Conservation (phyloP, 352 stramenopile species). For the Pythium sukuiense region DNA sequence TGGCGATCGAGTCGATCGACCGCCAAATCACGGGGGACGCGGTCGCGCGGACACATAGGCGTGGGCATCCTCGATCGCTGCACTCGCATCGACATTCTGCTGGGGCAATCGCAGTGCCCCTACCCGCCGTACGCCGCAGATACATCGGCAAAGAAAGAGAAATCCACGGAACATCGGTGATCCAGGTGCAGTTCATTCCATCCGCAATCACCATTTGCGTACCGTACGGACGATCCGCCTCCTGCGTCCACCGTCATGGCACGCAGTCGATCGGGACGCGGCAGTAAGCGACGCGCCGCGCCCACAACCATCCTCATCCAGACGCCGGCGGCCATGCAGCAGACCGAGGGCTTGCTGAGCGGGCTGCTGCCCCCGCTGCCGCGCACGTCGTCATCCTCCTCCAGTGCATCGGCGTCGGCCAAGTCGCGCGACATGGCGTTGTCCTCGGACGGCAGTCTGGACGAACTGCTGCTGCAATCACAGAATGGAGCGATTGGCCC, state of each 20-base stretch:
- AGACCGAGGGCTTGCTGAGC: background rate
- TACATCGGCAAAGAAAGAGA: background rate
- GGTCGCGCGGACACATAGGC: slow-evolving; percentile 4
- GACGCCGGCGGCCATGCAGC: slow-evolving; percentile 13
- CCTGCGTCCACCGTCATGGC: slow-evolving; percentile 4
- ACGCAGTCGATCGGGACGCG: slow-evolving; percentile 11
- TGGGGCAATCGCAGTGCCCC: background rate
- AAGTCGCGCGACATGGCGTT: background rate
- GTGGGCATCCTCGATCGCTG: background rate
- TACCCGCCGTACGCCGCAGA: background rate
- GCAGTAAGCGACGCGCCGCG: slow-evolving; percentile 19
- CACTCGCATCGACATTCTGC: background rate
- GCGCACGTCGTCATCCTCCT: slow-evolving; percentile 13
- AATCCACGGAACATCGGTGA: background rate
- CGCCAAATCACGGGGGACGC: slow-evolving; percentile 19
- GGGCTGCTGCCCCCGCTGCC: slow-evolving; percentile 2
- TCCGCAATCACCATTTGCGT: background rate
- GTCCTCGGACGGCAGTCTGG: slow-evolving; percentile 4
- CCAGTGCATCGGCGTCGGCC: slow-evolving; percentile 13
- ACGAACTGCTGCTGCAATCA: slow-evolving; percentile 2
- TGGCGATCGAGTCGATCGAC: background rate
- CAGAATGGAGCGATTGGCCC: background rate
- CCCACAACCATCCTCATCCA: slow-evolving; percentile 15
- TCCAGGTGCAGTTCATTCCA: too few relatives aligned
- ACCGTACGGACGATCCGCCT: background rate